Conservation (phyloP, 768 basidiomycete genomes). For the Stropharia rugosoannulata region DNA sequence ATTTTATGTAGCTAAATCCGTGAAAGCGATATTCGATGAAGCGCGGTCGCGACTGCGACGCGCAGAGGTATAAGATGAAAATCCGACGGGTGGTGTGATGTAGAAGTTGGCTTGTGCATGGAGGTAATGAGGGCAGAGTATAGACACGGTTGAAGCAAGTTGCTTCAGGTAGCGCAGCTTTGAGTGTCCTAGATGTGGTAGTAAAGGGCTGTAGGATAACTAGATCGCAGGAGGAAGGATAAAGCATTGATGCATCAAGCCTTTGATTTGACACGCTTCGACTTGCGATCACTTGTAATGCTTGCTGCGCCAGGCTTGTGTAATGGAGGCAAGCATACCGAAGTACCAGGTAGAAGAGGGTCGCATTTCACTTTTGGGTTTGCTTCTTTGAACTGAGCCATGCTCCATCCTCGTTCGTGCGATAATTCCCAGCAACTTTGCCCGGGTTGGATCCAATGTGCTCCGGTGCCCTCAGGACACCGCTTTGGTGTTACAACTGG, state of each 20-base stretch:
- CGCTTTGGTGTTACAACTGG: slow-evolving; percentile 17
- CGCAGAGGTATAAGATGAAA: no score
- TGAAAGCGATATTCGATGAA: background rate
- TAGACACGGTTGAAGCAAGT: no score
- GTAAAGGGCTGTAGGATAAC: no score
- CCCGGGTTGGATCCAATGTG: slow-evolving; percentile 53
- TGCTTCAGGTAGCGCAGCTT: no score
- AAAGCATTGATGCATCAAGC: background rate
- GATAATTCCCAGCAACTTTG: slow-evolving; percentile 70
- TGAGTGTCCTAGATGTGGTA: no score
- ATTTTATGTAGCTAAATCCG: background rate
- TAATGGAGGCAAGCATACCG: slow-evolving; percentile 53
- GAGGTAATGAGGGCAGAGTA: no score
- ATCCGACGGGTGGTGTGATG: no score
- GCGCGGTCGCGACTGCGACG: background rate
- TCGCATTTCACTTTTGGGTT: slow-evolving; percentile 57
- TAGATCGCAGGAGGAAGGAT: background rate
- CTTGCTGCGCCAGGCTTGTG: background rate
- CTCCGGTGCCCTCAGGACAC: slow-evolving; percentile 40
- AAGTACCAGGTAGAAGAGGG: slow-evolving; percentile 57
- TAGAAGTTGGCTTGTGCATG: no score
- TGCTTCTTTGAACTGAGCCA: slow-evolving; percentile 50
- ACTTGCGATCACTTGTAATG: background rate
- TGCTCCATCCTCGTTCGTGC: slow-evolving; percentile 41
- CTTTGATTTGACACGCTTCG: background rate